A percentile compares a stretch with the other conserved stretches of the same genome.
phyloP scores from a whole-genome alignment of 2,329 filamentous ascomycete species.

The Tolypocladium tundrense region DNA sequence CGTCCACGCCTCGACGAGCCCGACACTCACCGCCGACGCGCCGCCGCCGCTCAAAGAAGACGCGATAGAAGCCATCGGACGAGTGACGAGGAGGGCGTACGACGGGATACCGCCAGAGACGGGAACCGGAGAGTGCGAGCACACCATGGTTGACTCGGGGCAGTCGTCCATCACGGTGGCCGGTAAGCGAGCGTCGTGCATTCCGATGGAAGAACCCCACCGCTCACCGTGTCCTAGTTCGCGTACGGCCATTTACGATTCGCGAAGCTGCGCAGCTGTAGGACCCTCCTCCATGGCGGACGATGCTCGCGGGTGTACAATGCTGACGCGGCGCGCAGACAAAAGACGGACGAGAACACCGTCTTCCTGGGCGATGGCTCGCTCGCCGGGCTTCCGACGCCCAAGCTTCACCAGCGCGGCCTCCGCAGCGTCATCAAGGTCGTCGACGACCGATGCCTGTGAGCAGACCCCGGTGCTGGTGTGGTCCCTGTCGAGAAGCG shows the following conservation, averaged over 20 bases:
- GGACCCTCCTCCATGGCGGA: constrained; percentile 9
- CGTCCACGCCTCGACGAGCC: neutral
- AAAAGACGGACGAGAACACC: constrained; percentile 69
- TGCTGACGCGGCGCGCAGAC: constrained; percentile 24
- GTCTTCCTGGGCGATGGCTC: constrained; percentile 96
- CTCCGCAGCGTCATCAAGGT: constrained; percentile 91
- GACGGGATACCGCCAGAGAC: neutral
- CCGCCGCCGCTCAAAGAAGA: neutral
- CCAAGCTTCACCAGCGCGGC: constrained; percentile 77
- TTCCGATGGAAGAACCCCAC: neutral
- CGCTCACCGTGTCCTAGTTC: constrained; percentile 37
- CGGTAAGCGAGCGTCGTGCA: constrained; percentile 25
- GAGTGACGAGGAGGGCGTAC: neutral
- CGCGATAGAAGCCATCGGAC: neutral
- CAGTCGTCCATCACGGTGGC: constrained; percentile 49
- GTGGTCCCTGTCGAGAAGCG: neutral
- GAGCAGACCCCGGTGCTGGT: constrained; percentile 26
- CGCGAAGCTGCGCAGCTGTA: constrained; percentile 88
- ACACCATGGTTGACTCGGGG: constrained; percentile 16
- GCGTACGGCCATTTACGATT: constrained; percentile 68
- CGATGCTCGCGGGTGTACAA: neutral
- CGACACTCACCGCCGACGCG: neutral
- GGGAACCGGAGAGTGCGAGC: neutral
- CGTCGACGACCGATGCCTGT: constrained; percentile 93
- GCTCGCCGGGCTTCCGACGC: constrained; percentile 73